phyloP scores from a whole-genome alignment of 495 filamentous ascomycete genomes.

The Aspergillus cavernicola region DNA sequence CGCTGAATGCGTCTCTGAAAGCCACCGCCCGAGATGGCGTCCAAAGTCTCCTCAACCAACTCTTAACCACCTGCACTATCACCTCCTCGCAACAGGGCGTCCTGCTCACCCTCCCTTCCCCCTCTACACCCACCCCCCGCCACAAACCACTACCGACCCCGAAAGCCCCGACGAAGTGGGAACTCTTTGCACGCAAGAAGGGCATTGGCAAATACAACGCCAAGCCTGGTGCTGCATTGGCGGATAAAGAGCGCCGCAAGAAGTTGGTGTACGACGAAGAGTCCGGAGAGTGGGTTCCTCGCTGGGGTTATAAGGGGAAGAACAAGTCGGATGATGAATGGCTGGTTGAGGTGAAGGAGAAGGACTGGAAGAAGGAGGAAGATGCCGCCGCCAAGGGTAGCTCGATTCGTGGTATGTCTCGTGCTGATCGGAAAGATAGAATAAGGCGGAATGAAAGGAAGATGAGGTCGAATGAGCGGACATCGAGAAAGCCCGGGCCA shows the following conservation, averaged over 20 bases:
- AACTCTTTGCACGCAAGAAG: slow-evolving; percentile 91
- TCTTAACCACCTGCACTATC: slow-evolving; percentile 82
- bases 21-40: slow-evolving; percentile 77
- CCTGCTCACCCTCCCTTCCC: slow-evolving; percentile 66
- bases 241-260: slow-evolving; percentile 63
- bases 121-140: slow-evolving; percentile 68
- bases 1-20: slow-evolving; percentile 51
- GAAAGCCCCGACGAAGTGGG: slow-evolving; percentile 87
- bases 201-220: slow-evolving; percentile 64
- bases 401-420: slow-evolving; percentile 57
- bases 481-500: slow-evolving; percentile 41
- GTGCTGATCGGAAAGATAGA: slow-evolving; percentile 59
- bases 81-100: slow-evolving; percentile 61
- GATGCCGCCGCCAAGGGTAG: slow-evolving; percentile 55
- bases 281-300: slow-evolving; percentile 81
- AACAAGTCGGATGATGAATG: slow-evolving; percentile 77
- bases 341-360: slow-evolving; percentile 86
- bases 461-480: slow-evolving; percentile 64
- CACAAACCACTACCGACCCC: slow-evolving; percentile 82
- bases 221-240: slow-evolving; percentile 38
- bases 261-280: slow-evolving; percentile 82
- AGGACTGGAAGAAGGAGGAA: slow-evolving; percentile 63
- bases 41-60: slow-evolving; percentile 83
- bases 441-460: slow-evolving; percentile 68
- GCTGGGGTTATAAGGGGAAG: slow-evolving; percentile 93